Evolutionary conservation across 768 basidiomycete genomes (phyloP).

Genomic region (Boletus bicolor): DNA sequence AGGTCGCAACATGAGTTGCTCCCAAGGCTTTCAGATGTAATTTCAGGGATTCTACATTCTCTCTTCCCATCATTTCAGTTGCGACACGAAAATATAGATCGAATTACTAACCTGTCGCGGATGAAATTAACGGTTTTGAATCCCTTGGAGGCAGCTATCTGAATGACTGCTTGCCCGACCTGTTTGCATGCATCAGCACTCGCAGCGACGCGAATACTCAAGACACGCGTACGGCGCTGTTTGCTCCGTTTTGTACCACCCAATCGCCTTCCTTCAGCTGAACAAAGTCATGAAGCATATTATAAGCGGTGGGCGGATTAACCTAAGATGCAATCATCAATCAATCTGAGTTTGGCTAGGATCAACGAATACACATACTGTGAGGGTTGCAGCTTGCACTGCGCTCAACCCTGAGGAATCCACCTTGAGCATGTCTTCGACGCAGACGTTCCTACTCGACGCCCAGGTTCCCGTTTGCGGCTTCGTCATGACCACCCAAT

Average conservation of each 20-base stretch:
- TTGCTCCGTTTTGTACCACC: slow-evolving; percentile 84
- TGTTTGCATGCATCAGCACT: slow-evolving; percentile 24
- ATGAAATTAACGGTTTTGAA: slow-evolving; percentile 81
- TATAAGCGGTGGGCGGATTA: slow-evolving; percentile 81
- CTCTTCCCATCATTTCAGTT: slow-evolving; percentile 34
- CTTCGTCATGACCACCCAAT: slow-evolving; percentile 73
- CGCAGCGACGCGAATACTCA: neutral
- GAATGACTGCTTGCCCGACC: slow-evolving; percentile 85
- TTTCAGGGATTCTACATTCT: slow-evolving; percentile 50
- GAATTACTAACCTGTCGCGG: slow-evolving; percentile 51
- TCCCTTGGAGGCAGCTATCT: slow-evolving; percentile 71
- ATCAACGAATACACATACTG: slow-evolving; percentile 40
- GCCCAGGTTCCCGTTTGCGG: slow-evolving; percentile 78
- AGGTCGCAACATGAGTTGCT: slow-evolving; percentile 74
- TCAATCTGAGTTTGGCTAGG: neutral
- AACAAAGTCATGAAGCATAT: slow-evolving; percentile 74
- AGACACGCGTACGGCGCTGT: slow-evolving; percentile 63
- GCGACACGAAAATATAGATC: neutral
- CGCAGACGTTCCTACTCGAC: slow-evolving; percentile 49
- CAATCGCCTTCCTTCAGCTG: slow-evolving; percentile 65
- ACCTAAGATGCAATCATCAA: slow-evolving; percentile 40
- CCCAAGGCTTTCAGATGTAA: slow-evolving; percentile 56
- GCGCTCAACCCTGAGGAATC: slow-evolving; percentile 50
- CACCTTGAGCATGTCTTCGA: slow-evolving; percentile 59
- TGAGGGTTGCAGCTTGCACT: slow-evolving; percentile 72